These are phyloP conservation scores for Pseudotsuga menziesii DNA, from an alignment of 75 land plant species.

Conservation along the genomic window DNA sequence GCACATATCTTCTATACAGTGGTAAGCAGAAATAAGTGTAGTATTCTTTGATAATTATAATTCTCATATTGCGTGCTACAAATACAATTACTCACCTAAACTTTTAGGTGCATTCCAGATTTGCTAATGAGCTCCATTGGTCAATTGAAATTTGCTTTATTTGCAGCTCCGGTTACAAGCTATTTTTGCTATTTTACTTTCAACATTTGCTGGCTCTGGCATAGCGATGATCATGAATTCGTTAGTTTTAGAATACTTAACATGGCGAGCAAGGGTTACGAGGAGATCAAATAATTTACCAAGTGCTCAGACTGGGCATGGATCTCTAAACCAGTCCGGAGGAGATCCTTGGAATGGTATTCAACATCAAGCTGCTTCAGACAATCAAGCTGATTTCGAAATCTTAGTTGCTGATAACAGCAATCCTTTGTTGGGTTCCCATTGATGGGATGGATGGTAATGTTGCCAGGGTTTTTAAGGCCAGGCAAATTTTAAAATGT, in stretches of 20 bases:
- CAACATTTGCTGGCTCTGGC: constrained; percentile 51
- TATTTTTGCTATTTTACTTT: constrained; percentile 26
- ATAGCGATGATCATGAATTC: constrained; percentile 35
- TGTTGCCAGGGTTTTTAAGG: too few species aligned
- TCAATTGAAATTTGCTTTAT: neutral
- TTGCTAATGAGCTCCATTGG: neutral
- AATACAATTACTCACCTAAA: neutral
- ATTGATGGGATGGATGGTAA: too few species aligned
- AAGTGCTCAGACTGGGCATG: too few species aligned
- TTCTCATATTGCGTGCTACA: neutral
- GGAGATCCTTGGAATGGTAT: too few species aligned
- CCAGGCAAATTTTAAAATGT: too few species aligned
- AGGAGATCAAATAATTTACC: neutral
- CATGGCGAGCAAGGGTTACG: constrained; percentile 8
- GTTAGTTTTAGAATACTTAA: constrained; percentile 20
- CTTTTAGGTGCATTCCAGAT: neutral
- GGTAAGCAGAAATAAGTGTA: constrained; percentile 25
- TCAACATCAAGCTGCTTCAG: too few species aligned
- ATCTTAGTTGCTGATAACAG: too few species aligned
- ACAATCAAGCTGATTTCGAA: too few species aligned
- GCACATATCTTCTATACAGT: constrained; percentile 52
- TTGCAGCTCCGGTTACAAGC: constrained; percentile 36
- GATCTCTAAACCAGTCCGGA: too few species aligned
- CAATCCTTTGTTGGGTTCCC: too few species aligned
- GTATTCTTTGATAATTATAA: neutral